Evolutionary conservation across 2,329 filamentous ascomycete species (phyloP).

Genomic region (Penicillium occitanis): DNA sequence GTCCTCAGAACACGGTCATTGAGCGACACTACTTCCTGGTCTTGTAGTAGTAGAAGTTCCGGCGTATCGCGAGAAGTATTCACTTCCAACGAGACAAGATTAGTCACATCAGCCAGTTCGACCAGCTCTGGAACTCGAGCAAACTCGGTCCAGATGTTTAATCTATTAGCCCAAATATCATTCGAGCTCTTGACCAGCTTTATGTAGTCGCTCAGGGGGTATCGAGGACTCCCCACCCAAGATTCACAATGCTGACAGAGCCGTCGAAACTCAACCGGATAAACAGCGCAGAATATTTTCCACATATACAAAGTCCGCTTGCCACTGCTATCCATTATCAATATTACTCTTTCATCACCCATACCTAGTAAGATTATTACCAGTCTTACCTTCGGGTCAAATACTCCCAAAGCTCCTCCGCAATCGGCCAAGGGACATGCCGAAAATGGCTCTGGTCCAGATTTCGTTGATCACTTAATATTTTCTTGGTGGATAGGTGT

Average conservation of each 20-base stretch:
- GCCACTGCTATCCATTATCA: constrained; percentile 26
- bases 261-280: constrained; percentile 37
- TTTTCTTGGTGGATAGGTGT: constrained; percentile 34
- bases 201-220: constrained; percentile 39
- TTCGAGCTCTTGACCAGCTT: constrained; percentile 33
- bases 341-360: constrained; percentile 9
- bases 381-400: constrained; percentile 36
- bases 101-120: constrained; percentile 38
- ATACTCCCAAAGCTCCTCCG: constrained; percentile 41
- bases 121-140: constrained; percentile 39
- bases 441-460: constrained; percentile 38
- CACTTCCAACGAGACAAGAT: constrained; percentile 44
- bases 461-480: constrained; percentile 39
- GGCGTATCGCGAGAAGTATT: constrained; percentile 24
- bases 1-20: constrained; percentile 43
- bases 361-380: background rate
- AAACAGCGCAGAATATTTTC: constrained; percentile 43
- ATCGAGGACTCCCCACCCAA: constrained; percentile 30
- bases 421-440: constrained; percentile 42
- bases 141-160: constrained; percentile 37
- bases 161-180: constrained; percentile 36
- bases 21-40: constrained; percentile 27
- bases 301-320: constrained; percentile 45
- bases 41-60: constrained; percentile 10
- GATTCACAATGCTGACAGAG: constrained; percentile 33